Base-by-base conservation (phyloP, 2,329 filamentous ascomycete genomes). In the Exophiala aquamarina region DNA sequence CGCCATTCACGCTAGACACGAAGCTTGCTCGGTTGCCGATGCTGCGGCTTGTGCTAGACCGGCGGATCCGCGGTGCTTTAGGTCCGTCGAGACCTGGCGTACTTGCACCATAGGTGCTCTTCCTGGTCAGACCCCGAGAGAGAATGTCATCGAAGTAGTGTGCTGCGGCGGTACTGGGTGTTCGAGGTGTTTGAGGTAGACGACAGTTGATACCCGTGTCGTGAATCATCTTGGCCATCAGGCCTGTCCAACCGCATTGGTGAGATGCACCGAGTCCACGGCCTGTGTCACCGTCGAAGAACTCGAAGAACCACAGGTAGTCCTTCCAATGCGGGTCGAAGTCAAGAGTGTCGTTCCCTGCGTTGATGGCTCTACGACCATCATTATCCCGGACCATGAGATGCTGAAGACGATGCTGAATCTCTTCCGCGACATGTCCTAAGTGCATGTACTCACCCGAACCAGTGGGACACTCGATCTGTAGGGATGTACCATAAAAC, bases 121-220 rank as follows among this genome's bases (percentile, higher is more conserved):
- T 68, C 20, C 58, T 50, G 54, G 74, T 60, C 54, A 78, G 71
- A 29, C 53, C 23, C 28, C 84, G 80, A 43, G 78, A 77, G 67
- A 95, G 86, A 50, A 90, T 82, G 62, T 97, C 92, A 61, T 97
- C 92, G 64, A 97, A 97, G 75, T 97, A 97, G 66, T 96, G 91
- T 6, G 86, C 79, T 70, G 94, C 92, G 32, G 85, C 89, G 1
- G 82, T 81, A 2, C 85, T 83, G 2, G 92, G 91, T 3, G 90
- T 94, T 40, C 90, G 87, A 11, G 93, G 93, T 1, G 93, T 97
- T 62, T 96, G 89, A 1, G 92, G 91, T 11, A 95, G 82, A 61
- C 91, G 88, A 66, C 91, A 95, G 65, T 83, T 93, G 63, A 94
- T 79, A 58, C 91, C 92, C 58, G 92, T 96, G 63, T 97, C 93